Evolutionary conservation across 179 eudicot genomes (phyloP), one percentile per base, ranked within the genome.

Genomic region (Pouteria campechiana): DNA sequence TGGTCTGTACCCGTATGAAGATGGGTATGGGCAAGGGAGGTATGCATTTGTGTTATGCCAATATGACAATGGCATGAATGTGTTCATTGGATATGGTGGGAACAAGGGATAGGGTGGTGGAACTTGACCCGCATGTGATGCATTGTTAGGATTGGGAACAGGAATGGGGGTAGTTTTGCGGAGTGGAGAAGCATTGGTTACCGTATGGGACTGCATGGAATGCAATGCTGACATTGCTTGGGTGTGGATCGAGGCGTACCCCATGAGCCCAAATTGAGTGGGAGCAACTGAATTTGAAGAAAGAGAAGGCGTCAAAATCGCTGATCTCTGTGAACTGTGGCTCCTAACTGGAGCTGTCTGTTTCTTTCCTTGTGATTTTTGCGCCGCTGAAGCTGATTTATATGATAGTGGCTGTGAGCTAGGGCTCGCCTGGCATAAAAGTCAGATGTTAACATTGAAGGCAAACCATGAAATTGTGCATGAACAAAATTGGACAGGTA

Each of bases 31-130:
- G 14, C 22, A 58, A 13, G 53, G 24, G 53, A 62, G 47, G 32
- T 47, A 57, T 33, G 54, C 57, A 62, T 37, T 52, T n/a, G 47
- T 45, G 24, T 51, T 19, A 35, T 60, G 61, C 73, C 68, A 68
- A 38, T 57, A 62, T 38, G 57, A 14, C 17, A 52, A 3, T 13
- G 67, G 72, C 25, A 54, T 5, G 16, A 61, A 36, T 21, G 60
- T 44, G 44, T 37, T 58, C 12, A 42, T 15, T 24, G 61, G 50
- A 17, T 50, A 43, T 42, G 58, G 50, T 48, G 57, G 61, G 25
- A 48, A 32, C 29, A 52, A 17, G 4, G 68, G 46, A 44, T 41
- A 53, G 32, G 58, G 11, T 9, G 50, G 21, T 22, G 46, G 59
- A 15, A 40, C 50, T n/a, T n/a, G n/a, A n/a, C n/a, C n/a, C n/a